These are phyloP conservation scores for Shiraia sp. DNA, from an alignment of 2,329 filamentous ascomycete genomes.

Conservation along the genomic window DNA sequence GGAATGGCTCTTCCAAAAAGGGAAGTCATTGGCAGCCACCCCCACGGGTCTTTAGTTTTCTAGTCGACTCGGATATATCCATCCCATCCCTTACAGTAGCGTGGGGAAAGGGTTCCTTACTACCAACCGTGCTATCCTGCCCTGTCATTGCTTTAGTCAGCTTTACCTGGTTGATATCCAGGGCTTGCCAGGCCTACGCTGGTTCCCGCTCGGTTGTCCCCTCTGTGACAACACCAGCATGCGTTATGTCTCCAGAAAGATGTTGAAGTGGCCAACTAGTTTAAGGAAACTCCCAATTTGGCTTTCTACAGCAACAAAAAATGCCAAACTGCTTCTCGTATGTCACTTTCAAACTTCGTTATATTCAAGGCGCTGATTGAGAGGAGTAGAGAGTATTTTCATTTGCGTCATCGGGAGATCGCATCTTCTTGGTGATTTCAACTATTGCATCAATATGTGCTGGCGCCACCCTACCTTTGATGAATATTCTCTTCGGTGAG, in stretches of 20 bases:
- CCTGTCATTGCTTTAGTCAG: no score
- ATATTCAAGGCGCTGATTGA: background rate
- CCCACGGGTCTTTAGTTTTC: no score
- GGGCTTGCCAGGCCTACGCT: no score
- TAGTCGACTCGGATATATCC: no score
- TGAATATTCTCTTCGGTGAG: conserved; percentile 61
- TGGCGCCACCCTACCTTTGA: conserved; percentile 50
- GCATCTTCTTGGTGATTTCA: conserved; percentile 16
- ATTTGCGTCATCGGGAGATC: conserved; percentile 18
- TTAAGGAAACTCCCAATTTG: background rate
- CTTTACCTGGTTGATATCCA: no score
- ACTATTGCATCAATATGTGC: conserved; percentile 21
- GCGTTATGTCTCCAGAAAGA: background rate
- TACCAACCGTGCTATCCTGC: no score
- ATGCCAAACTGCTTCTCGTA: conserved; percentile 4
- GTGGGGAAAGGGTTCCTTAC: no score
- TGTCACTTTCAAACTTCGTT: background rate
- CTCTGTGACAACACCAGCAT: background rate
- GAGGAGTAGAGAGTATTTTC: conserved; percentile 24
- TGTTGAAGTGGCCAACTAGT: background rate
- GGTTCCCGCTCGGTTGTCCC: no score
- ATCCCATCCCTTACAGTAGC: no score
- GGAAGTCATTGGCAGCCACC: no score
- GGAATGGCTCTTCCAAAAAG: no score
- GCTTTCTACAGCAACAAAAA: background rate